A percentile compares a stretch with the other conserved stretches of the same genome.
Conservation (phyloP, 1,284 basidiomycete genomes). For the Trichosporon faecale region DNA sequence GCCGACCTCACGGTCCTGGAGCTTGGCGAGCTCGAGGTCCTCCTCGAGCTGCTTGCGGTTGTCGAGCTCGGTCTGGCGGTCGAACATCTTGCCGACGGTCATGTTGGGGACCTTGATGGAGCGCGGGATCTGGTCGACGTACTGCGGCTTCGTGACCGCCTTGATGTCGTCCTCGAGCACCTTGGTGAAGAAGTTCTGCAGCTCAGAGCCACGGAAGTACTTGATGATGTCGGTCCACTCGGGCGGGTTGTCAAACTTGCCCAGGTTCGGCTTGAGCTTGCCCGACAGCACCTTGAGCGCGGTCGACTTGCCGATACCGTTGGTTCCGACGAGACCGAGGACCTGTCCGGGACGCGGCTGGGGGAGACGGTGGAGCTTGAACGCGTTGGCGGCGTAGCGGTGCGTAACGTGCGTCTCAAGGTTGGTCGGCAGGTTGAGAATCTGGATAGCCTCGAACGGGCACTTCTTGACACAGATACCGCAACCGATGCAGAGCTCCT, state of each 20-base stretch:
- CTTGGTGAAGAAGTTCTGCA: conserved; percentile 98
- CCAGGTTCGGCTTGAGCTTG: conserved; percentile 75
- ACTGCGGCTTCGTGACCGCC: conserved; percentile 97
- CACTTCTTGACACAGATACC: conserved; percentile 99
- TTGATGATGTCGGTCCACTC: conserved; percentile 98
- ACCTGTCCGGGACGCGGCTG: conserved; percentile 94
- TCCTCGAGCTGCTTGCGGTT: conserved; percentile 74
- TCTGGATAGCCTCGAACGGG: conserved; percentile 94
- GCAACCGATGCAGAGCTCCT: conserved; percentile 93
- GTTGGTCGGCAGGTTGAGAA: conserved; percentile 96
- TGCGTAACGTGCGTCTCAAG: conserved; percentile 90
- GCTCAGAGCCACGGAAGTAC: conserved; percentile 93
- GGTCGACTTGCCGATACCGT: conserved; percentile 97
- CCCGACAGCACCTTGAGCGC: conserved; percentile 92
- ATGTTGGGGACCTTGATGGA: conserved; percentile 81
- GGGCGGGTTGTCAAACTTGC: conserved; percentile 66
- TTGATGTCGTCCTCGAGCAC: conserved; percentile 97
- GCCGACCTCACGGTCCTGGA: conserved; percentile 74
- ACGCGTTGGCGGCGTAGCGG: conserved; percentile 93
- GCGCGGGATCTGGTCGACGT: conserved; percentile 94
- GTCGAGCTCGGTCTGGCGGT: conserved; percentile 58
- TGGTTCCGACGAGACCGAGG: conserved; percentile 90
- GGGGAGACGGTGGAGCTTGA: conserved; percentile 94
- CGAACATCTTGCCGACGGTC: conserved; percentile 83
- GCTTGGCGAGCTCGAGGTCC: conserved; percentile 78